Percentiles rank a stretch among this genome's conserved stretches.
Conservation (phyloP, 2,329 filamentous ascomycete genomes). For the Pestalotiopsis sp. region DNA sequence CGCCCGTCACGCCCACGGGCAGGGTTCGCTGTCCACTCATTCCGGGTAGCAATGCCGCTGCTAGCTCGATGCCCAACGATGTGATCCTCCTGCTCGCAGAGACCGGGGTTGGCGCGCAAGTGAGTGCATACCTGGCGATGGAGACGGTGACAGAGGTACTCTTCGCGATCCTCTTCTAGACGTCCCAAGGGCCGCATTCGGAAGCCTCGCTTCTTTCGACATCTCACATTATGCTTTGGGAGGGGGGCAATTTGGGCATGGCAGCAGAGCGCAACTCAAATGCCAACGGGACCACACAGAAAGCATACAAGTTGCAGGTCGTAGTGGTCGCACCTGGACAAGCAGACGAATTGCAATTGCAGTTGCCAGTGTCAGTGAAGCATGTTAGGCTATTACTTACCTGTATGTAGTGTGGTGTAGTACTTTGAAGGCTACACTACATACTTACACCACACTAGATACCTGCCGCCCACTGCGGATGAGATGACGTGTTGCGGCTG, state of each 20-base stretch:
- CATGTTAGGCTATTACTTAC: neutral
- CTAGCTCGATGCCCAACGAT: conserved; percentile 23
- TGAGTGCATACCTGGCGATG: neutral
- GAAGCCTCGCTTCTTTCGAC: neutral
- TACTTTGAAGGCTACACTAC: too few relatives aligned
- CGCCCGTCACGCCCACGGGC: neutral
- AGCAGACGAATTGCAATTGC: neutral
- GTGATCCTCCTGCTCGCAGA: conserved; percentile 17
- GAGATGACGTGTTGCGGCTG: neutral
- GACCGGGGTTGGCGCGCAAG: neutral
- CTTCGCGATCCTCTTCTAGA: neutral
- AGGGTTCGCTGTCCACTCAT: conserved; percentile 23
- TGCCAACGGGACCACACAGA: too few relatives aligned
- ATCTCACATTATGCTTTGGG: neutral
- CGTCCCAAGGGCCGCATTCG: neutral
- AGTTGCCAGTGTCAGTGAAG: neutral
- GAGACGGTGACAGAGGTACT: neutral
- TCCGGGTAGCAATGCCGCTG: conserved; percentile 26
- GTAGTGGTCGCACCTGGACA: neutral
- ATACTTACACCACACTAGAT: too few relatives aligned
- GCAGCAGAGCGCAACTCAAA: too few relatives aligned
- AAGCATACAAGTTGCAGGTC: too few relatives aligned
- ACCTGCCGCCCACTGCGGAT: neutral
- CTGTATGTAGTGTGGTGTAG: too few relatives aligned
- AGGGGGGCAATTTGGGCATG: neutral